These are phyloP conservation scores for Pythium aquatile DNA, from an alignment of 352 stramenopile genomes.

Conservation along the genomic window DNA sequence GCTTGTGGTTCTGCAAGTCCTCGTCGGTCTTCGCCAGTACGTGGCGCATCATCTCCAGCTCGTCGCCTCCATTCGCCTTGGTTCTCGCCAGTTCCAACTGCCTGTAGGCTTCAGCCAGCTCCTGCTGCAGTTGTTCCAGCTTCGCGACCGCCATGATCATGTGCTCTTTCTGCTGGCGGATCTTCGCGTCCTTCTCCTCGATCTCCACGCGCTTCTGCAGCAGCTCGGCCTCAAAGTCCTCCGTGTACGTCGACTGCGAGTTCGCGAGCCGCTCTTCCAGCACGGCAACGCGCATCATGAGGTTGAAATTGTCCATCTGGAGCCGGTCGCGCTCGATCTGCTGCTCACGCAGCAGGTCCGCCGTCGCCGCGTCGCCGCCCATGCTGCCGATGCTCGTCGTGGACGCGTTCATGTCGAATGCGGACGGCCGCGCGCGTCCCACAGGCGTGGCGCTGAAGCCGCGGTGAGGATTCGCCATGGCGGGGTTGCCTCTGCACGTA, in stretches of 20 bases:
- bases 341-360: conserved; percentile 48
- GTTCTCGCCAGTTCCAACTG: conserved; percentile 29
- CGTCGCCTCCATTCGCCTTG: conserved; percentile 29
- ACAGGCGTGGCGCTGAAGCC: conserved; percentile 8
- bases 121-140: conserved; percentile 52
- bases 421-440: conserved; percentile 13
- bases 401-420: conserved; percentile 20
- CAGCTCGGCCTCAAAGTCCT: conserved; percentile 66
- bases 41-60: conserved; percentile 34
- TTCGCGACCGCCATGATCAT: conserved; percentile 50
- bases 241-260: conserved; percentile 40
- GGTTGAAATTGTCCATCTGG: conserved; percentile 75
- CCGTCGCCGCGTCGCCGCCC: conserved; percentile 13
- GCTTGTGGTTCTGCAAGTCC: conserved; percentile 31
- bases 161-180: conserved; percentile 22
- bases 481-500: not conserved
- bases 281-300: conserved; percentile 60
- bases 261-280: conserved; percentile 66
- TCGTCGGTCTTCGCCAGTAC: conserved; percentile 38
- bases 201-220: conserved; percentile 56
- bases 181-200: conserved; percentile 27
- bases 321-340: conserved; percentile 58
- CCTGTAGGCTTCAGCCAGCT: conserved; percentile 19
- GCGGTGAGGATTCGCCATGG: conserved; percentile 19
- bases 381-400: conserved; percentile 12